Evolutionary conservation across 352 stramenopile species (phyloP), one percentile per base, ranked within the genome.

Genomic region (Globisporangium okanoganense): DNA sequence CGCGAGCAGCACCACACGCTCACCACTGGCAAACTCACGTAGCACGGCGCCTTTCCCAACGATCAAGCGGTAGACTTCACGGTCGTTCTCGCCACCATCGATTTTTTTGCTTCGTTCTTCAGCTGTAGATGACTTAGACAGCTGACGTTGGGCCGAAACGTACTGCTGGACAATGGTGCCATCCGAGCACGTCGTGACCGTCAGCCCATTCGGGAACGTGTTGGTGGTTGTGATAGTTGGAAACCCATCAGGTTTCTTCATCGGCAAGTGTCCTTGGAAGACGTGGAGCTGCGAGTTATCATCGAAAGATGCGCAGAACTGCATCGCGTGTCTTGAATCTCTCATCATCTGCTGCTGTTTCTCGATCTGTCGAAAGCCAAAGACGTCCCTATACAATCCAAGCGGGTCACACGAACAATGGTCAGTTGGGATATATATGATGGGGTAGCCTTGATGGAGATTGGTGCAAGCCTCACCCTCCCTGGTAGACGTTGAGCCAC

Each of bases 401-500:
- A 24, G 2, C 4, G 33, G 29, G 29, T 6, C 7, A 35, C 45
- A 35, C 45, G 3, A 36, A 36, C 45, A 52, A 10, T 22, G 12
- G 20, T 20, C 22, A 33, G 45, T 31, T n/a, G 4, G 18, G 24
- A 35, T 16, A 51, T 9, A 25, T 45, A 18, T 12, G 18, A 22
- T 2, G 4, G 1, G 10, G 16, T n/a, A 18, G 2, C n/a, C 5
- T 5, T 45, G 14, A 22, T 22, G 16, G 5, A 22, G 35, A 22
- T 16, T 45, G 9, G 18, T 18, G 16, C 20, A 33, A n/a, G 1
- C 7, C 60, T 43, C 47, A 89, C 82, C 78, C 67, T 51, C 76
- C 53, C 5, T 79, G 79, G 27, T 87, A 81, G n/a, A 93, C 75
- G 25, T 65, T 89, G 45, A 93, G 73, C 84, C 84, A 91, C 33